Percentiles rank a stretch among this genome's conserved stretches.
These are phyloP conservation scores for Spizellomyces punctatus DNA, from an alignment of 192 early-diverging fungal genomes.

Conservation along the genomic window DNA sequence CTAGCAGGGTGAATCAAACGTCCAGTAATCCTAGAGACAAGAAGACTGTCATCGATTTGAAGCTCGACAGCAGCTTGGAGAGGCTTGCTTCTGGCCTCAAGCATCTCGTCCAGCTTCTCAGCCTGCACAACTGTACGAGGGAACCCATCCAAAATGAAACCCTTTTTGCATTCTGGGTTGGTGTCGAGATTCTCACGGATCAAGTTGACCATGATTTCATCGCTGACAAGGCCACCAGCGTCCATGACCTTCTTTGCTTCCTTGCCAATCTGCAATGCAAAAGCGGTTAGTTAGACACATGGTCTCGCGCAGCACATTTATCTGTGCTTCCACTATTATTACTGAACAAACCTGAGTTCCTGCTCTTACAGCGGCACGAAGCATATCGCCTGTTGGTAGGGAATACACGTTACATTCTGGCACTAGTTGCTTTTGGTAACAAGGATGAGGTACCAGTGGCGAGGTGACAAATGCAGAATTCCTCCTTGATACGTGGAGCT, in stretches of 20 bases:
- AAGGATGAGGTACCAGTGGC: constrained; percentile 72
- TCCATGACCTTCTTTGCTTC: constrained; percentile 99
- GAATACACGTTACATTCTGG: too few relatives aligned
- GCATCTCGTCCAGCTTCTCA: constrained; percentile 97
- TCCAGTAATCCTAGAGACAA: constrained; percentile 96
- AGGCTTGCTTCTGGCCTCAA: constrained; percentile 74
- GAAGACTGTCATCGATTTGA: constrained; percentile 87
- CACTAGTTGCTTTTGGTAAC: too few relatives aligned
- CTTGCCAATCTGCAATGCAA: constrained; percentile 68
- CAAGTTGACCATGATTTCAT: constrained; percentile 98
- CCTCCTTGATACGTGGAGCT: constrained; percentile 94
- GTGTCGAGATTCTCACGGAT: constrained; percentile 95
- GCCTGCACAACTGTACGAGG: constrained; percentile 98
- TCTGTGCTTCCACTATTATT: background rate
- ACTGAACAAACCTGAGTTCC: constrained; percentile 70
- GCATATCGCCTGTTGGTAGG: constrained; percentile 75
- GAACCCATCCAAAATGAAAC: constrained; percentile 99
- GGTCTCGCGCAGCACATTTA: background rate
- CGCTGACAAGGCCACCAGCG: constrained; percentile 92
- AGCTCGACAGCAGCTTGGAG: constrained; percentile 93
- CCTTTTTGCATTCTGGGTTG: constrained; percentile 94
- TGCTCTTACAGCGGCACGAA: constrained; percentile 90
- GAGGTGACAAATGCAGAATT: constrained; percentile 96
- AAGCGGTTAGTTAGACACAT: background rate
- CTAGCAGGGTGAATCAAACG: constrained; percentile 89